Conservation (phyloP, 2,329 filamentous ascomycete species). For the Talaromyces sp. region DNA sequence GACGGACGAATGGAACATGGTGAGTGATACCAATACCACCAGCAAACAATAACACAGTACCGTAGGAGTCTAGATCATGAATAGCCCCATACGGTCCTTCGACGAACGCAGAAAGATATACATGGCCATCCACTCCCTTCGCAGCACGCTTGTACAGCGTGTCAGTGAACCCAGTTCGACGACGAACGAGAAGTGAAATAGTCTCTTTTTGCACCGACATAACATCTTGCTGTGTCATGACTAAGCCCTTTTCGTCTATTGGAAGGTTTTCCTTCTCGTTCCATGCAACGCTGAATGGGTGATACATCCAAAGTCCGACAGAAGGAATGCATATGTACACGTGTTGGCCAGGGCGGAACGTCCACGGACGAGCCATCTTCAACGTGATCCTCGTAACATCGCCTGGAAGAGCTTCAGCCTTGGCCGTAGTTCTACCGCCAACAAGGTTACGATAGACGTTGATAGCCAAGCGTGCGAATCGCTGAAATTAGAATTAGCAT, state of each 20-base stretch:
- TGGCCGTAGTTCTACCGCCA: conserved; percentile 59
- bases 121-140: conserved; percentile 48
- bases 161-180: conserved; percentile 83
- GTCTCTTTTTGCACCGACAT: conserved; percentile 50
- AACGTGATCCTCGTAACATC: conserved; percentile 68
- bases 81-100: conserved; percentile 87
- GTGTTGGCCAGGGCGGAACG: conserved; percentile 67
- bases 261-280: conserved; percentile 55
- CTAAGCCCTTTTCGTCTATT: conserved; percentile 39
- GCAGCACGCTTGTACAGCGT: conserved; percentile 70
- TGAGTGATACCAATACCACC: conserved; percentile 94
- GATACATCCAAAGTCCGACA: conserved; percentile 66
- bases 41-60: conserved; percentile 84
- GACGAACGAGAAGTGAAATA: conserved; percentile 80
- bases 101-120: conserved; percentile 68
- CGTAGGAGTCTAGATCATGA: conserved; percentile 85
- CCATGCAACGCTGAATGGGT: conserved; percentile 78
- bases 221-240: conserved; percentile 51
- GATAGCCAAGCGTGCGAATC: conserved; percentile 59
- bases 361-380: conserved; percentile 62
- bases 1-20: conserved; percentile 80
- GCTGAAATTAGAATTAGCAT: conserved; percentile 29
- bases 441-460: conserved; percentile 63
- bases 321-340: conserved; percentile 68
- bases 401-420: conserved; percentile 64